Evolutionary conservation across 192 early-diverging fungal genomes (phyloP).

Genomic region (Chytriomyces sp.): DNA sequence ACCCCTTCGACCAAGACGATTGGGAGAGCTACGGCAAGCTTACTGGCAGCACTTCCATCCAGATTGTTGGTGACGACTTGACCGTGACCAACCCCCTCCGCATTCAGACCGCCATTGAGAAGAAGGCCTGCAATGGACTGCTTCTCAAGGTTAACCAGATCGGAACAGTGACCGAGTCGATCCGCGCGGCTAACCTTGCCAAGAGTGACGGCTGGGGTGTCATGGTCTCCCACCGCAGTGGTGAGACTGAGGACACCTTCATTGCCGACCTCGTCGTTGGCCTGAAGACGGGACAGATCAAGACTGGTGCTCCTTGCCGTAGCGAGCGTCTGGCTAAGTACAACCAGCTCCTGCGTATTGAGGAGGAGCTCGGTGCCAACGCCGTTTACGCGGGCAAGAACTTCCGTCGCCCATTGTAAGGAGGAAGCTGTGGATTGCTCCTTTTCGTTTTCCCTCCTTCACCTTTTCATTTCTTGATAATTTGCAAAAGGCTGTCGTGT

Average conservation of each 20-base stretch:
- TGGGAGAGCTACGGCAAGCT: slow-evolving; percentile 89
- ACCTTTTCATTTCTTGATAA: neutral
- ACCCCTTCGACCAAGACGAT: slow-evolving; percentile 99
- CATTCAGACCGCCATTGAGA: slow-evolving; percentile 85
- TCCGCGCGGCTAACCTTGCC: slow-evolving; percentile 67
- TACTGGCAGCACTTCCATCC: slow-evolving; percentile 60
- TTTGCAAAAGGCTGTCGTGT: too few relatives aligned
- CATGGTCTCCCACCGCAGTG: slow-evolving; percentile 99
- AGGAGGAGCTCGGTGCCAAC: slow-evolving; percentile 92
- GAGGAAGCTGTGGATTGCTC: neutral
- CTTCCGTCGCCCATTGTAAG: slow-evolving; percentile 15
- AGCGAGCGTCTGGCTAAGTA: slow-evolving; percentile 97
- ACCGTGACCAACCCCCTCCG: slow-evolving; percentile 95
- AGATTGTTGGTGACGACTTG: slow-evolving; percentile 98
- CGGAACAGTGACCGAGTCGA: slow-evolving; percentile 94
- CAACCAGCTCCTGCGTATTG: slow-evolving; percentile 97
- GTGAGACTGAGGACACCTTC: slow-evolving; percentile 96
- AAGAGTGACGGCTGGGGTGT: slow-evolving; percentile 95
- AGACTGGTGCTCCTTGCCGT: slow-evolving; percentile 98
- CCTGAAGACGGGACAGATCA: slow-evolving; percentile 90
- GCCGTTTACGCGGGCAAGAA: slow-evolving; percentile 86
- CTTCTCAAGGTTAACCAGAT: slow-evolving; percentile 99
- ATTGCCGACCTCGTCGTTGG: slow-evolving; percentile 98
- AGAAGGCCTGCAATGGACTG: slow-evolving; percentile 92
- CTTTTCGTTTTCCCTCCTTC: neutral